Conservation (phyloP, 495 filamentous ascomycete species). For the Extremus antarcticus region DNA sequence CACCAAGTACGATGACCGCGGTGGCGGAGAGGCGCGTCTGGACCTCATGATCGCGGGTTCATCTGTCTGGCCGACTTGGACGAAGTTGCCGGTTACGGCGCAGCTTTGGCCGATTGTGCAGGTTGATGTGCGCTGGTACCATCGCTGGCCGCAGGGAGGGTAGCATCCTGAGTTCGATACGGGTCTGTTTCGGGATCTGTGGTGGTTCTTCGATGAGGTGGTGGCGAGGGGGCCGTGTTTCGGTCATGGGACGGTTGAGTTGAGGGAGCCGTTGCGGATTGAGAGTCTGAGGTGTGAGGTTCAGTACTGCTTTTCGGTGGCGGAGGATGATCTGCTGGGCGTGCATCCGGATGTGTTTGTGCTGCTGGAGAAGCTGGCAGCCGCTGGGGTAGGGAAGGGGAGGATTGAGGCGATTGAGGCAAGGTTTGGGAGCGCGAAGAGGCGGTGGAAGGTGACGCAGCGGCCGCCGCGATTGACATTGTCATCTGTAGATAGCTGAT, state of each 20-base stretch:
- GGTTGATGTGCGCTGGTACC: not conserved
- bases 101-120: not conserved
- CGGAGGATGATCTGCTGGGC: conserved; percentile 6
- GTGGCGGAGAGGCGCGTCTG: not conserved
- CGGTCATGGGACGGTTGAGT: not conserved
- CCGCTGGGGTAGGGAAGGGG: not conserved
- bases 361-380: not conserved
- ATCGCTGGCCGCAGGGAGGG: not conserved
- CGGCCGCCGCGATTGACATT: no score
- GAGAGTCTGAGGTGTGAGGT: not conserved
- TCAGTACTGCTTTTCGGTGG: not conserved
- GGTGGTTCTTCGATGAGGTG: conserved; percentile 2
- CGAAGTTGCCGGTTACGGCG: not conserved
- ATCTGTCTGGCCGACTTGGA: conserved; percentile 5
- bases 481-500: no score
- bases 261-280: not conserved
- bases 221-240: conserved; percentile 1
- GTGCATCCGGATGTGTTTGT: conserved; percentile 1
- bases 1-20: not conserved
- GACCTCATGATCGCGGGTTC: conserved; percentile 1
- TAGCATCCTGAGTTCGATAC: not conserved
- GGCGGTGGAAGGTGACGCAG: not conserved
- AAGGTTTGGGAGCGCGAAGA: not conserved
- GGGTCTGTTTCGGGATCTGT: not conserved
- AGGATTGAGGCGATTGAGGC: conserved; percentile 1